Evolutionary conservation across 495 filamentous ascomycete genomes (phyloP).

Genomic region (Amorphotheca resinae): DNA sequence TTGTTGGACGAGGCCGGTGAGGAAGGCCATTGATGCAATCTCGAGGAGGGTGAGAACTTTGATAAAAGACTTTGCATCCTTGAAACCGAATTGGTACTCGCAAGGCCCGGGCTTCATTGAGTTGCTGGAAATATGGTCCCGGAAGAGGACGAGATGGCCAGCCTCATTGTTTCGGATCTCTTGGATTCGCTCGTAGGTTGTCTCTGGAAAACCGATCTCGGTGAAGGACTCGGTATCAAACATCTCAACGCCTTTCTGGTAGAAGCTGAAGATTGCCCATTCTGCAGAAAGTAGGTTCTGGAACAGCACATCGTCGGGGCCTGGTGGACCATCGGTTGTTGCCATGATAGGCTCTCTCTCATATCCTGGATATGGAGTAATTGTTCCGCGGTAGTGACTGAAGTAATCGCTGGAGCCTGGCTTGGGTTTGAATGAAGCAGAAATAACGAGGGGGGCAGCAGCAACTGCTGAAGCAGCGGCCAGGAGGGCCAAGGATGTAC

Average conservation of each 20-base stretch:
- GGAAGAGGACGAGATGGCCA: constrained; percentile 43
- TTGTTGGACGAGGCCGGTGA: constrained; percentile 36
- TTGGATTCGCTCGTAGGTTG: constrained; percentile 35
- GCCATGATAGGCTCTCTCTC: constrained; percentile 31
- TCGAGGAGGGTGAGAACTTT: constrained; percentile 36
- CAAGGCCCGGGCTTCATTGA: constrained; percentile 41
- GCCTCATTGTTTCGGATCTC: constrained; percentile 47
- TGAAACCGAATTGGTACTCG: constrained; percentile 33
- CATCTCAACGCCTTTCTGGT: constrained; percentile 36
- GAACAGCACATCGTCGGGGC: constrained; percentile 34
- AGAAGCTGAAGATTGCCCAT: constrained; percentile 43
- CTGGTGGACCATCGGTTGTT: constrained; percentile 26
- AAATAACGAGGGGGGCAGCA: not conserved
- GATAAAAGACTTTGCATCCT: constrained; percentile 27
- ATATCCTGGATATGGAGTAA: constrained; percentile 33
- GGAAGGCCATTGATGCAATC: constrained; percentile 41
- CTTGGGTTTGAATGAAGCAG: constrained; percentile 19
- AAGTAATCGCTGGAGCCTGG: constrained; percentile 33
- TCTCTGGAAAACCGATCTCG: constrained; percentile 29
- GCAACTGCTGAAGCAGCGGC: not conserved
- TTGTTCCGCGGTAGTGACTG: constrained; percentile 30
- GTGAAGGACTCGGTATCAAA: constrained; percentile 32
- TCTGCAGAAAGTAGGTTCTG: constrained; percentile 42
- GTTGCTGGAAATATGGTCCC: constrained; percentile 36
- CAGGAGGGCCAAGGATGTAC: not conserved